phyloP scores from a whole-genome alignment of 306 rosid species.

The Hippophae tibetana region DNA sequence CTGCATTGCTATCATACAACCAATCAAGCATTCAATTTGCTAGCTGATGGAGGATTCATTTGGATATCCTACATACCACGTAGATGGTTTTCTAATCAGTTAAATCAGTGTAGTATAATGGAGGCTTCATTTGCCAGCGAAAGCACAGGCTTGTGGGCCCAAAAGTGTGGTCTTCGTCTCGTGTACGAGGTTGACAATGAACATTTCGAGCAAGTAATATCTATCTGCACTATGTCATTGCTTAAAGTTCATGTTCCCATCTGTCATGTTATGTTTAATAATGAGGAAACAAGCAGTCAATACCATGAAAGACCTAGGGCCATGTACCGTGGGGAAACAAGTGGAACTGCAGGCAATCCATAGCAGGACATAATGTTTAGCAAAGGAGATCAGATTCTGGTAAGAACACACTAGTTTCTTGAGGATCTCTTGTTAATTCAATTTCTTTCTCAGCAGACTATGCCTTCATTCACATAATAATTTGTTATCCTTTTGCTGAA shows the following conservation, averaged over 20 bases:
- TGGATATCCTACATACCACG: constrained; percentile 11
- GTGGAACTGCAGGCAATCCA: too few species aligned
- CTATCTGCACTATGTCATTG: neutral
- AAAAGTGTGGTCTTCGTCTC: neutral
- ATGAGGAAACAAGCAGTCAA: neutral
- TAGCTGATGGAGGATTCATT: neutral
- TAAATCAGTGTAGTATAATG: neutral
- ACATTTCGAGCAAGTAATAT: neutral
- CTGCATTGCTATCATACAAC: neutral
- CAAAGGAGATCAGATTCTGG: too few species aligned
- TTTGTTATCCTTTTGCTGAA: too few species aligned
- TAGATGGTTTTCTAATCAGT: neutral
- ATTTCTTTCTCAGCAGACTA: too few species aligned
- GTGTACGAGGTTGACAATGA: neutral
- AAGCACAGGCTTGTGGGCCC: neutral
- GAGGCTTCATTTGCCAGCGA: constrained; percentile 6
- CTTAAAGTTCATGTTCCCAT: neutral
- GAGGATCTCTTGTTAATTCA: too few species aligned
- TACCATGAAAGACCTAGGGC: neutral
- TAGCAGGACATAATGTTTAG: too few species aligned
- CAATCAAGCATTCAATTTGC: neutral
- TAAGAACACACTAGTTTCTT: too few species aligned
- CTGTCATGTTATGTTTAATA: neutral
- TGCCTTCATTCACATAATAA: too few species aligned
- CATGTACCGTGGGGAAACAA: too few species aligned